Evolutionary conservation across 345 rosid species (phyloP).

Genomic region (Salix suchowensis): DNA sequence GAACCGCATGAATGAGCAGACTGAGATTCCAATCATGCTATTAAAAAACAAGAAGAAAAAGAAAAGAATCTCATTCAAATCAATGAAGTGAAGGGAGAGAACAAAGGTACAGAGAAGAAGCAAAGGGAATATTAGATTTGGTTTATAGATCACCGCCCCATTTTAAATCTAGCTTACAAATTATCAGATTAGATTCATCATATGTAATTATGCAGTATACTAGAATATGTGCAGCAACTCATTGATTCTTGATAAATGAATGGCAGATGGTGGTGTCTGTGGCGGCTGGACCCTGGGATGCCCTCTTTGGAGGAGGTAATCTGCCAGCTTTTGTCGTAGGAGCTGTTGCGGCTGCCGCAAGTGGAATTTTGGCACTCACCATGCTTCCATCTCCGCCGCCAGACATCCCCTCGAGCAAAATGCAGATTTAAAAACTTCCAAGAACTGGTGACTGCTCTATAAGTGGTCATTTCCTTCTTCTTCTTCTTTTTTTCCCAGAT

Average conservation of each 20-base stretch:
- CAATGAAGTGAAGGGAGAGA: background rate
- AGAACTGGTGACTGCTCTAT: background rate
- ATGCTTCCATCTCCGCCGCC: slow-evolving; percentile 73
- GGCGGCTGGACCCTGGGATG: slow-evolving; percentile 66
- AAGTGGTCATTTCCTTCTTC: background rate
- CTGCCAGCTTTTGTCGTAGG: slow-evolving; percentile 68
- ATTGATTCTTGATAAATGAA: no score
- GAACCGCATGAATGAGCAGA: background rate
- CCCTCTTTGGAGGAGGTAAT: slow-evolving; percentile 78
- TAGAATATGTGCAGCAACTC: no score
- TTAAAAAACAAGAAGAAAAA: background rate
- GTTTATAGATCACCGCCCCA: no score
- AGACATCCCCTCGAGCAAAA: slow-evolving; percentile 21
- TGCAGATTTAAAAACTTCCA: background rate
- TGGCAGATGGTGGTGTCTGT: slow-evolving; percentile 67
- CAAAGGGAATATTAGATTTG: no score
- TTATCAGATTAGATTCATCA: no score
- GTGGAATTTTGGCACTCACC: slow-evolving; percentile 54
- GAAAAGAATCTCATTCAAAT: background rate
- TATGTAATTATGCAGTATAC: no score
- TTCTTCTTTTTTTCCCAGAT: background rate
- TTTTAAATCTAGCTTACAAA: no score
- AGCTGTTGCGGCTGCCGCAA: slow-evolving; percentile 55
- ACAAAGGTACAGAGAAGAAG: no score
- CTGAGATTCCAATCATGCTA: background rate